These are phyloP conservation scores for Hypericum perforatum DNA, from an alignment of 345 rosid genomes.

Conservation along the genomic window DNA sequence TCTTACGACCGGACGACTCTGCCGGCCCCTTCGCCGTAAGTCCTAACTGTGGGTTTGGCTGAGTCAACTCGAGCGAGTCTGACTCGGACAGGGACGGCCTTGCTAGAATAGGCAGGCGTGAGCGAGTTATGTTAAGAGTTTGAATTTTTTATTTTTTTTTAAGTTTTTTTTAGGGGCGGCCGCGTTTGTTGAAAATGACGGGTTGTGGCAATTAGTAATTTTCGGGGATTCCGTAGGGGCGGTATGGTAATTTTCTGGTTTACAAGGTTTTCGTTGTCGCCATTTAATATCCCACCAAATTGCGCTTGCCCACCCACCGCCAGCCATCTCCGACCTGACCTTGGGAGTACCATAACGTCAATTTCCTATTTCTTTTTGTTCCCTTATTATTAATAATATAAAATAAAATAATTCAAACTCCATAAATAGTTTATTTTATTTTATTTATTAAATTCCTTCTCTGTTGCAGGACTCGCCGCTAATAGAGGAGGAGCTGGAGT, in stretches of 20 bases:
- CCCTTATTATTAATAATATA: no score
- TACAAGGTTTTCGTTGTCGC: slow-evolving; percentile 29
- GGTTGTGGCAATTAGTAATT: slow-evolving; percentile 14
- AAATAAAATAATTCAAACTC: neutral
- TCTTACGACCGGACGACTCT: slow-evolving; percentile 9
- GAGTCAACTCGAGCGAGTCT: slow-evolving; percentile 19
- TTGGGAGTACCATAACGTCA: no score
- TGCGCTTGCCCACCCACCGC: neutral
- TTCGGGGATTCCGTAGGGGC: slow-evolving; percentile 9
- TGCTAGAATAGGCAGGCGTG: no score
- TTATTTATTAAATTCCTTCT: neutral
- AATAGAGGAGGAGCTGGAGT: slow-evolving; percentile 74
- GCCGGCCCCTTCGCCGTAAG: slow-evolving; percentile 28
- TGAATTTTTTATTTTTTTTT: neutral
- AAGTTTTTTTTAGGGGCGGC: no score
- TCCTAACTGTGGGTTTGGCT: slow-evolving; percentile 1
- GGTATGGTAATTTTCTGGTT: neutral
- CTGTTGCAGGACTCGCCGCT: slow-evolving; percentile 29
- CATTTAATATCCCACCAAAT: slow-evolving; percentile 24
- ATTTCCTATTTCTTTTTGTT: no score
- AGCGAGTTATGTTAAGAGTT: no score
- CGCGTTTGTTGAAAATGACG: neutral
- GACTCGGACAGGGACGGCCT: slow-evolving; percentile 11
- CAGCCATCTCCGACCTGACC: no score
- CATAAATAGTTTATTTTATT: slow-evolving; percentile 6